Evolutionary conservation across 2,329 filamentous ascomycete species (phyloP).

Genomic region (Ophiosphaerella korrae): DNA sequence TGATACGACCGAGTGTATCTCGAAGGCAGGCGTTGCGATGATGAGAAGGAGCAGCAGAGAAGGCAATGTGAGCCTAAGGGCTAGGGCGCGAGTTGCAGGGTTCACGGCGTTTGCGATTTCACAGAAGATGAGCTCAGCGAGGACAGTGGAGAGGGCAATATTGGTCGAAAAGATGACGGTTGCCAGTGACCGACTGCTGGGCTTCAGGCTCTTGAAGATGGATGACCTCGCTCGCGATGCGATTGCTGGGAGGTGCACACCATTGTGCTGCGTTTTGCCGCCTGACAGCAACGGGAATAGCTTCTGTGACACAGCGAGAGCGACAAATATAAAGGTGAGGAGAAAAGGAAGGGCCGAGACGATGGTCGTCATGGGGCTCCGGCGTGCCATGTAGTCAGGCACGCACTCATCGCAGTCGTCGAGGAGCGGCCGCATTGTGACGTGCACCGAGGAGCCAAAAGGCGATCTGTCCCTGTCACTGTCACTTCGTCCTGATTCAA

Average conservation of each 20-base stretch:
- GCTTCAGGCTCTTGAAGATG: constrained; percentile 46
- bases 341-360: constrained; percentile 72
- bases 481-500: constrained; percentile 22
- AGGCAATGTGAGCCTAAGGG: constrained; percentile 71
- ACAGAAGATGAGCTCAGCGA: constrained; percentile 80
- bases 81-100: constrained; percentile 68
- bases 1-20: constrained; percentile 69
- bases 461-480: constrained; percentile 22
- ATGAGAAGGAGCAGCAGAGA: constrained; percentile 74
- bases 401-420: constrained; percentile 63
- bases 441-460: constrained; percentile 6
- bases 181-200: constrained; percentile 50
- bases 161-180: constrained; percentile 76
- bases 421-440: constrained; percentile 40
- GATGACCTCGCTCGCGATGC: constrained; percentile 28
- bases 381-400: constrained; percentile 55
- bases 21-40: constrained; percentile 76
- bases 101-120: constrained; percentile 81
- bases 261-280: constrained; percentile 65
- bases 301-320: constrained; percentile 66
- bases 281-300: constrained; percentile 75
- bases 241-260: constrained; percentile 61
- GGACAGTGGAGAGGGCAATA: constrained; percentile 74
- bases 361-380: constrained; percentile 56
- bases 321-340: constrained; percentile 69